These are phyloP conservation scores for Prosopis cineraria DNA, from an alignment of 306 rosid species.

Conservation along the genomic window DNA sequence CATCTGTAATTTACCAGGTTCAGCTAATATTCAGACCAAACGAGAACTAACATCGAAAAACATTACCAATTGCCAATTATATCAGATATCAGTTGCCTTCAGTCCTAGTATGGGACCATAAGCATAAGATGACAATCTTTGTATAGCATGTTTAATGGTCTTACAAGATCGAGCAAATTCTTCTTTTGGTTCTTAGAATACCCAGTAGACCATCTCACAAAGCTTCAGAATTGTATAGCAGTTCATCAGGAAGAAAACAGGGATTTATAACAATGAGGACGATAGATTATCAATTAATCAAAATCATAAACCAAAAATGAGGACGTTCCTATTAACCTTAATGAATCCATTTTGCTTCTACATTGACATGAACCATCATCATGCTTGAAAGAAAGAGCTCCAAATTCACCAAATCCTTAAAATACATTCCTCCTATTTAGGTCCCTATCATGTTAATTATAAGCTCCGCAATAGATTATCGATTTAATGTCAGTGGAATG, in stretches of 20 bases:
- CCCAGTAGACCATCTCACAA: neutral
- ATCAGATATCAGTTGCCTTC: neutral
- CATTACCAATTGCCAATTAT: neutral
- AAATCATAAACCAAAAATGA: neutral
- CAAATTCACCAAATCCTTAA: neutral
- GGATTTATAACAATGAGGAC: too few relatives aligned
- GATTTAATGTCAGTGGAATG: neutral
- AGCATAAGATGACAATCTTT: neutral
- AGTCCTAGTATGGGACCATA: neutral
- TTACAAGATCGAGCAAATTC: neutral
- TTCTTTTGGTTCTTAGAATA: neutral
- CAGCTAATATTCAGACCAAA: neutral
- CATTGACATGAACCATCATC: neutral
- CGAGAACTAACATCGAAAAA: constrained; percentile 10
- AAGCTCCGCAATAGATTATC: neutral
- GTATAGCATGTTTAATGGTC: neutral
- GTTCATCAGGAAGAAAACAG: neutral
- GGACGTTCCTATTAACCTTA: neutral
- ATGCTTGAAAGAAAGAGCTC: neutral
- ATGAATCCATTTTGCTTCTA: neutral
- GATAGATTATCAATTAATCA: too few relatives aligned
- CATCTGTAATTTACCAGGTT: constrained; percentile 21
- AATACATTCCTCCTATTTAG: neutral
- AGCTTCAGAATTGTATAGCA: neutral
- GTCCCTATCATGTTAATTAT: neutral